A percentile compares a stretch with the other conserved stretches of the same genome.
phyloP scores from a whole-genome alignment of 2,329 filamentous ascomycete genomes.

The Fusarium vanettenii region DNA sequence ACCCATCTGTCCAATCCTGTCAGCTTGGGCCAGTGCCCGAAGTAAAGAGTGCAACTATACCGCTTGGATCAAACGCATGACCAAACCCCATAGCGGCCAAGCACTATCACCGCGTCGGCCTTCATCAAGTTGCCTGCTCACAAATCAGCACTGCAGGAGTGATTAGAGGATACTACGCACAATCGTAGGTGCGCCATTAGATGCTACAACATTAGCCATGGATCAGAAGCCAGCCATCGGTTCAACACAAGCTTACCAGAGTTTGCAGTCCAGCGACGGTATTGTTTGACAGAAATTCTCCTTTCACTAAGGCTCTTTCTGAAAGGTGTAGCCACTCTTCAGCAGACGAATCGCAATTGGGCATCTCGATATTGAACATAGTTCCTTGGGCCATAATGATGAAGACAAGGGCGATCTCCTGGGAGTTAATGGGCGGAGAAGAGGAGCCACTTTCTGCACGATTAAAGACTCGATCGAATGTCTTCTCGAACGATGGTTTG shows the following conservation, averaged over 20 bases:
- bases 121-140: neutral
- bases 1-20: neutral
- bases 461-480: constrained; percentile 1
- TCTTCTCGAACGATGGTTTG: constrained; percentile 2
- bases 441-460: constrained; percentile 1
- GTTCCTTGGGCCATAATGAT: constrained; percentile 13
- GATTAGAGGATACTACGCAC: neutral
- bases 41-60: neutral
- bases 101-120: neutral
- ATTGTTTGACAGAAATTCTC: constrained; percentile 7
- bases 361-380: constrained; percentile 16
- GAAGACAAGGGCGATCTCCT: constrained; percentile 4
- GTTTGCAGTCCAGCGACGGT: constrained; percentile 3
- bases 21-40: neutral
- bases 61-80: constrained; percentile 4
- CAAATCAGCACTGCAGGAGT: neutral
- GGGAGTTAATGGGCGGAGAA: neutral
- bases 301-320: constrained; percentile 3
- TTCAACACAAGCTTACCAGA: neutral
- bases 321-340: constrained; percentile 6
- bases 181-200: neutral
- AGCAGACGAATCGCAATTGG: constrained; percentile 9
- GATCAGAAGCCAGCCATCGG: neutral
- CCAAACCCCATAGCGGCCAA: constrained; percentile 5
- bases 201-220: neutral